Evolutionary conservation across 2,329 filamentous ascomycete genomes (phyloP).

Genomic region (Botrytis deweyae): DNA sequence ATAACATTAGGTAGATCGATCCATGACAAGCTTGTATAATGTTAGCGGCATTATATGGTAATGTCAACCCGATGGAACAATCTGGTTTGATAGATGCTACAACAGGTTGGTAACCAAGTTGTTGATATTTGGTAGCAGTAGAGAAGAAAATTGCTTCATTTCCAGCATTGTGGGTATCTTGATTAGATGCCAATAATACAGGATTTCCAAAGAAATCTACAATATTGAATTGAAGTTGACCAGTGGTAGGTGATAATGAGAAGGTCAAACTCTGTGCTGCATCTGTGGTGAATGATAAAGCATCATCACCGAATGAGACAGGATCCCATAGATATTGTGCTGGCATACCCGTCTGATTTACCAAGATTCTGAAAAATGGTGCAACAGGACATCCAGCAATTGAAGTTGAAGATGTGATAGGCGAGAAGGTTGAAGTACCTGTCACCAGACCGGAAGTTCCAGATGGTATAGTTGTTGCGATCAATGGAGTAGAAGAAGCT

Average conservation of each 20-base stretch:
- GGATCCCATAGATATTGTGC: constrained; percentile 28
- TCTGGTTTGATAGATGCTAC: constrained; percentile 23
- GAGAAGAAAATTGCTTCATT: constrained; percentile 28
- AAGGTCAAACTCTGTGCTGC: constrained; percentile 22
- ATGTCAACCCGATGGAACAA: constrained; percentile 23
- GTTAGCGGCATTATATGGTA: constrained; percentile 25
- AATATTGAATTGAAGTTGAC: constrained; percentile 26
- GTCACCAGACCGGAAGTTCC: not conserved
- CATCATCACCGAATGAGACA: constrained; percentile 24
- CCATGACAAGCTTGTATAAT: constrained; percentile 19
- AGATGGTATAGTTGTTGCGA: constrained; percentile 13
- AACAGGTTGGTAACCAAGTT: constrained; percentile 23
- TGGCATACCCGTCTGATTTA: constrained; percentile 13
- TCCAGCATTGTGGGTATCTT: constrained; percentile 25
- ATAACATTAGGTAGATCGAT: constrained; percentile 10
- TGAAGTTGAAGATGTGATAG: constrained; percentile 11
- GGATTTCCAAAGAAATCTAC: constrained; percentile 21
- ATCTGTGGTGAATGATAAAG: constrained; percentile 23
- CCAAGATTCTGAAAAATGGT: constrained; percentile 27
- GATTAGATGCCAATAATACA: constrained; percentile 26
- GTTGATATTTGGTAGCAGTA: constrained; percentile 15
- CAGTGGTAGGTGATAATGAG: constrained; percentile 20
- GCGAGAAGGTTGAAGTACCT: constrained; percentile 10
- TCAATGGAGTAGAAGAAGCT: not conserved
- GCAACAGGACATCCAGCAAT: constrained; percentile 21